phyloP scores from a whole-genome alignment of 305 asterid species.

The Andrographis paniculata region DNA sequence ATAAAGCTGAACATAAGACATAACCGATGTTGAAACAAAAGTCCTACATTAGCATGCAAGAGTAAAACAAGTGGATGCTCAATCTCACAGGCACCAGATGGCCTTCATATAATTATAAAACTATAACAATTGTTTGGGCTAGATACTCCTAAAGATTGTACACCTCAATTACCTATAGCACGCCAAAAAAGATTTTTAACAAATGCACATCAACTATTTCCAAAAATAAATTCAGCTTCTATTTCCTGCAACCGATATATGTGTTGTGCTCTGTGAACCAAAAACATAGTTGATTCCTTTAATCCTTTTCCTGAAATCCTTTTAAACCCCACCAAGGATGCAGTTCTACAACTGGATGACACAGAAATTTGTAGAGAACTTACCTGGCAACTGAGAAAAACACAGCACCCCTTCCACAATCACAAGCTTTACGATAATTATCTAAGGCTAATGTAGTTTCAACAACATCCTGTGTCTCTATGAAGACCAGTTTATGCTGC shows the following conservation, averaged over 20 bases:
- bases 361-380: slow-evolving; percentile 15
- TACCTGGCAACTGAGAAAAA: slow-evolving; percentile 99
- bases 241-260: too few species aligned
- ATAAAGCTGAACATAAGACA: background rate
- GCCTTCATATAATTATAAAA: background rate
- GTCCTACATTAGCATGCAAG: background rate
- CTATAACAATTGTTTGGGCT: background rate
- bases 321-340: slow-evolving; percentile 4
- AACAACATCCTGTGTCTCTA: slow-evolving; percentile 98
- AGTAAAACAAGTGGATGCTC: background rate
- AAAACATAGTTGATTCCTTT: too few species aligned
- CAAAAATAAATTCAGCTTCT: too few species aligned
- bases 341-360: slow-evolving; percentile 3
- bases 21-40: slow-evolving; percentile 3
- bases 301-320: too few species aligned
- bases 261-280: too few species aligned
- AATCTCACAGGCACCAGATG: slow-evolving; percentile 6
- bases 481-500: slow-evolving; percentile 96
- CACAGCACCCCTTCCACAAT: slow-evolving; percentile 99
- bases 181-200: too few species aligned
- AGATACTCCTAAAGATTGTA: background rate
- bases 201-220: background rate
- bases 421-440: slow-evolving; percentile 97
- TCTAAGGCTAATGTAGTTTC: slow-evolving; percentile 97
- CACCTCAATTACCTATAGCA: background rate